Conservation (phyloP, 257 asterid genomes). For the Lycium barbarum region DNA sequence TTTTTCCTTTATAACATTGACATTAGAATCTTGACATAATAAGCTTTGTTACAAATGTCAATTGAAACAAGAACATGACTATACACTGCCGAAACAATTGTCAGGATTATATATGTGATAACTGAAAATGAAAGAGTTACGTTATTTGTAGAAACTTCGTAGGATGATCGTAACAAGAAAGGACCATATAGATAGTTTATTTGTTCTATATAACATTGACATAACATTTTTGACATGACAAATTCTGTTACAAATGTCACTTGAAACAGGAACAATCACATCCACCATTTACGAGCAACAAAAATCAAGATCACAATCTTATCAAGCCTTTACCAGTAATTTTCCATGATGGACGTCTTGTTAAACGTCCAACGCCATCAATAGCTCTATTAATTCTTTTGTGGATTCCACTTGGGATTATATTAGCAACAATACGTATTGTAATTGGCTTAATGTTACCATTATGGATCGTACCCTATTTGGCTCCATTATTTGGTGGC, state of each 20-base stretch:
- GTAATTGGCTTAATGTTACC: conserved; percentile 53
- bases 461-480: conserved; percentile 48
- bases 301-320: conserved; percentile 27
- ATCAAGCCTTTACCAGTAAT: conserved; percentile 76
- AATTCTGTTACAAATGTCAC: background rate
- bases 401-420: conserved; percentile 78
- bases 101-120: no score
- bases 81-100: no score
- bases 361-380: conserved; percentile 71
- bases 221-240: background rate
- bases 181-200: background rate
- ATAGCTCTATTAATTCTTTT: conserved; percentile 67
- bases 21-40: background rate
- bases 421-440: conserved; percentile 64
- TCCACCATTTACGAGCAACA: conserved; percentile 43
- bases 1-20: background rate
- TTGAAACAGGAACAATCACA: conserved; percentile 54
- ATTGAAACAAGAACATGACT: background rate
- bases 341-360: conserved; percentile 92
- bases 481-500: conserved; percentile 69
- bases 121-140: no score
- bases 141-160: no score
- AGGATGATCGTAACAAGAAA: no score
- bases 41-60: background rate
- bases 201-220: background rate